phyloP scores from a whole-genome alignment of 129 eudicot species.

The Helianthus tuberosus region DNA sequence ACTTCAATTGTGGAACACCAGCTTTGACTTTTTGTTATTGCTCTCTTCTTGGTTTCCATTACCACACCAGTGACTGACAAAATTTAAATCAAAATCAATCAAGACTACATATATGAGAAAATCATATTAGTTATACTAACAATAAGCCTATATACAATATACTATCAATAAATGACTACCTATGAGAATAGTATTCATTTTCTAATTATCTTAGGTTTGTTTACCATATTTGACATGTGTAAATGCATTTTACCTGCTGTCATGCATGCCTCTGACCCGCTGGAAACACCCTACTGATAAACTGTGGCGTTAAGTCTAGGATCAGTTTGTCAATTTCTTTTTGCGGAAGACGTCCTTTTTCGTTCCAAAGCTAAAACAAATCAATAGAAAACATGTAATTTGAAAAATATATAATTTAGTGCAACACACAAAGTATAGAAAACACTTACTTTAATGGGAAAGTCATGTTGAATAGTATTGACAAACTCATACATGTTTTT shows the following conservation, averaged over 20 bases:
- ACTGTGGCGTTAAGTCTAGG: not conserved
- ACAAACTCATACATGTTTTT: not conserved
- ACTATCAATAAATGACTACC: too few relatives aligned
- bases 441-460: not conserved
- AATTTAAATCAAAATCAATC: too few relatives aligned
- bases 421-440: not conserved
- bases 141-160: too few relatives aligned
- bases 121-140: too few relatives aligned
- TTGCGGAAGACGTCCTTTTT: not conserved
- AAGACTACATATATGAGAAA: too few relatives aligned
- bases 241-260: not conserved
- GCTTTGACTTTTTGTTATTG: too few relatives aligned
- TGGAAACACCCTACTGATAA: not conserved
- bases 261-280: not conserved
- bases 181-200: too few relatives aligned
- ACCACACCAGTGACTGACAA: too few relatives aligned
- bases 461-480: not conserved
- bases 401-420: not conserved
- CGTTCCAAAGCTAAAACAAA: not conserved
- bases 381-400: not conserved
- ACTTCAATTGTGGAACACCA: too few relatives aligned
- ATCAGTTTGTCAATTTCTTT: not conserved
- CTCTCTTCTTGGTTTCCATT: too few relatives aligned
- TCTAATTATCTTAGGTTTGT: too few relatives aligned
- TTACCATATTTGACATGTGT: too few relatives aligned